Base-by-base conservation (phyloP, 257 asterid genomes). In the Anisodus tanguticus region DNA sequence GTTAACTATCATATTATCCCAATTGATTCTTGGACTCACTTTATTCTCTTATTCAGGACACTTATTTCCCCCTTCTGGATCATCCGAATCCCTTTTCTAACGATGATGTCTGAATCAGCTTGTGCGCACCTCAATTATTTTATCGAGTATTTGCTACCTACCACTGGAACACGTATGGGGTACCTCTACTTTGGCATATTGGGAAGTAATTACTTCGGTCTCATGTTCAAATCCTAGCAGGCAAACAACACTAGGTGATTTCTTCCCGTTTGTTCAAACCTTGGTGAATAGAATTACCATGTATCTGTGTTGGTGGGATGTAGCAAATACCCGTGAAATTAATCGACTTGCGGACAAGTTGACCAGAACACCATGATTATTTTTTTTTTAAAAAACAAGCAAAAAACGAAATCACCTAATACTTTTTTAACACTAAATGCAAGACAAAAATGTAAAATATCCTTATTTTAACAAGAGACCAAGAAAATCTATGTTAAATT, bases 91-190 rank as follows among this genome's bases (percentile, higher is more conserved):
- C 2, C 19, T 45, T 72, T 45, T 71, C 9, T 72, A 2, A 7
- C 5, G 9, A 0, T 39, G 7, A 0, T 7, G 17, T 43, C 11
- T 2, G 9, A 0, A 45, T 72, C 2, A n/a, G 0, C 9, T n/a
- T 72, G 4, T 0, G 0, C 0, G 0, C 0, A n/a, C 11, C 26
- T 72, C 1, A 19, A 2, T 5, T 45, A 47, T 72, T 22, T 72
- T 0, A 2, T 19, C 6, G 17, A 43, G 0, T 9, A n/a, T n/a
- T 1, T 71, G 2, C 0, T 71, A n/a, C 4, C 9, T 9, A 3
- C n/a, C 9, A 6, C 4, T 6, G 9, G 0, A 0, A 43, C 4
- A n/a, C 0, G 8, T 45, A 4, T 0, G 0, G 2, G 0, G 4
- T 35, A 66, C 8, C 2, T 26, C 43, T 26, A 17, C 5, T 66